Percentiles rank a stretch among this genome's conserved stretches.
Conservation (phyloP, 148 eudicot species). For the Persicaria maculosa region DNA sequence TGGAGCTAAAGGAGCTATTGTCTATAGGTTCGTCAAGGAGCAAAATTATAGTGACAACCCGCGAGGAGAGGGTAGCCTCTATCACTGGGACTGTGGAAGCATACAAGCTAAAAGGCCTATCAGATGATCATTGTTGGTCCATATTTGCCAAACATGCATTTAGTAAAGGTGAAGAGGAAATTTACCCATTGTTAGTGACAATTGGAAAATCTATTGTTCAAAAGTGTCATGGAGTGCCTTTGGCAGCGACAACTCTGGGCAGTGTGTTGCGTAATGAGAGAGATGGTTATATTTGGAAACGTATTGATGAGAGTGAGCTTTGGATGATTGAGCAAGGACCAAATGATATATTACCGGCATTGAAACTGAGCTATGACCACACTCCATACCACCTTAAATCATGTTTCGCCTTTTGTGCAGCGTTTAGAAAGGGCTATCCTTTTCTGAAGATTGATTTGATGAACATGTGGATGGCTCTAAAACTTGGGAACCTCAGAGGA, state of each 20-base stretch:
- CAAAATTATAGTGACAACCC: conserved; percentile 23
- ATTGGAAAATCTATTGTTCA: conserved; percentile 17
- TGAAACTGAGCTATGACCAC: conserved; percentile 19
- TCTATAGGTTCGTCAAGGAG: conserved; percentile 11
- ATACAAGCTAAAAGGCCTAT: conserved; percentile 11
- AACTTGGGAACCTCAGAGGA: not conserved
- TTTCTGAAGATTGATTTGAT: not conserved
- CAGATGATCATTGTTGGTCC: conserved; percentile 6
- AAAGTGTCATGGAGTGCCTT: conserved; percentile 18
- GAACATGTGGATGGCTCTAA: conserved; percentile 20
- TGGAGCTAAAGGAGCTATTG: not conserved
- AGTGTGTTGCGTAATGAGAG: conserved; percentile 13
- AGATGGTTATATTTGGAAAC: not conserved
- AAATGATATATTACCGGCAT: not conserved
- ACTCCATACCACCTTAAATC: conserved; percentile 8
- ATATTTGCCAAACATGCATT: conserved; percentile 18
- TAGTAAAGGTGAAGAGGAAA: not conserved
- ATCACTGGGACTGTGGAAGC: not conserved
- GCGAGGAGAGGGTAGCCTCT: conserved; percentile 7
- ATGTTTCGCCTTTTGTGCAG: conserved; percentile 16
- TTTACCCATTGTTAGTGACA: not conserved
- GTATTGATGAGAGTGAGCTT: not conserved
- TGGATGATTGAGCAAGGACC: not conserved
- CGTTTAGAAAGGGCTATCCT: conserved; percentile 3
- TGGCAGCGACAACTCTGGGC: conserved; percentile 20